Base-by-base conservation (phyloP, 768 basidiomycete species). In the Pleurotus djamor region DNA sequence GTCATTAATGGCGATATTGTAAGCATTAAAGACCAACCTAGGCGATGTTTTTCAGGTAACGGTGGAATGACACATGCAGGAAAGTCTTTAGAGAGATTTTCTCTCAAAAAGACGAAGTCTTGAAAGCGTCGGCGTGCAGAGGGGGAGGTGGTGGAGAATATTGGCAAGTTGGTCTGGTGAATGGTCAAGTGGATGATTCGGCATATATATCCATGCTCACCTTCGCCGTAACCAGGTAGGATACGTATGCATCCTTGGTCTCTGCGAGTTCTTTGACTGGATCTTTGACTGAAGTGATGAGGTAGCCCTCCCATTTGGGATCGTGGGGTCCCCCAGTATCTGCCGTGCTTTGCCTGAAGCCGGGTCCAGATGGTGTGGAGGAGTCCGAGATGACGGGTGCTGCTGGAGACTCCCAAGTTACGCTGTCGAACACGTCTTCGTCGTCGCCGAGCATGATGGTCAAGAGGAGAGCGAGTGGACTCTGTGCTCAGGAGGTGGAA, bases 41-140 rank as follows among this genome's bases (percentile, higher is more conserved):
- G 76, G 56, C 97, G 83, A 68, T 98, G 97, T 73, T 98, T 99
- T 73, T 94, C 95, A 5, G 97, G 97, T 48, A 99, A 81, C 7
- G 93, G 92, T 32, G 97, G 96, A 0, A 98, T 93, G n/a, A 99
- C 95, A 67, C 95, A 96, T 58, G 97, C 97, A 3, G 95, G 94
- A 68, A 98, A 99, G 73, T 96, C 90, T 75, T 87, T 88, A 9
- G 86, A 84, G 28, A 99, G 83, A 66, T 96, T 86, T 48, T 96
- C 88, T 60, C 92, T 81, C 49, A 99, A 78, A 69, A 98, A 98
- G 38, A 92, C 91, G 73, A 99, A 99, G 74, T 99, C 97, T 67
- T 96, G 93, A 75, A 96, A 99, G 35, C 97, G 87, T 60, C 97
- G 83, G 52, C 97, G 86, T 13, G 91, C 79, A 2, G 87, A 86